Base-by-base conservation (phyloP, 805 yeast genomes). In the Lachancea nothofagi region DNA sequence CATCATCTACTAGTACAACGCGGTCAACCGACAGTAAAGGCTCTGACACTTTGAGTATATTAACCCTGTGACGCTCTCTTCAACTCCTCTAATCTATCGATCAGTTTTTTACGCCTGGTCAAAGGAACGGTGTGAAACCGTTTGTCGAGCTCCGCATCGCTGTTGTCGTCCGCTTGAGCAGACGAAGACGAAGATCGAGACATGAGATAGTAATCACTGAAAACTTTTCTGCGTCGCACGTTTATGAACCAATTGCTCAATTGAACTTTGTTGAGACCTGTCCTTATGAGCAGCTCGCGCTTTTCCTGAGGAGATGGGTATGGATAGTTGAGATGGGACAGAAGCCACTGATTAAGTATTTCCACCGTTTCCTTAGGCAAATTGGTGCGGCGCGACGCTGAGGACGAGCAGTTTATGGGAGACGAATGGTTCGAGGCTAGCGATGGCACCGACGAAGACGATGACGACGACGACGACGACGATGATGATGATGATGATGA, bases 161-260 rank as follows among this genome's bases (percentile, higher is more conserved):
- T 33, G 15, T 48, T 49, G 26, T 49, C 55, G n/a, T 46, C 48
- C 20, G 40, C 9, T n/a, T 24, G 18, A n/a, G 22, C 30, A n/a
- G 33, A 33, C 19, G 41, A 24, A 12, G 32, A 27, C 24, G 34
- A 25, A 14, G 43, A 35, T 14, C 40, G 38, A 29, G 42, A 39
- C 39, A 43, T 20, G 29, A 52, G 55, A 29, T 57, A 56, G 38
- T 59, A 56, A 22, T 60, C 65, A 33, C 51, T 51, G 30, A 61
- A 62, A 5, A 85, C 73, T 54, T 83, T 78, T 49, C 95, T 69
- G 53, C 95, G 70, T 51, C 95, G 74, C 14, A 90, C 94, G 57
- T 85, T 85, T 54, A 85, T 86, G 53, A 85, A 85, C 95, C 95
- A 85, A 56, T 85, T 86, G 48, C 83, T 74, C 45, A 85, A 70